Conservation (phyloP, 2,329 filamentous ascomycete genomes). For the Hirsutella rhossiliensis region DNA sequence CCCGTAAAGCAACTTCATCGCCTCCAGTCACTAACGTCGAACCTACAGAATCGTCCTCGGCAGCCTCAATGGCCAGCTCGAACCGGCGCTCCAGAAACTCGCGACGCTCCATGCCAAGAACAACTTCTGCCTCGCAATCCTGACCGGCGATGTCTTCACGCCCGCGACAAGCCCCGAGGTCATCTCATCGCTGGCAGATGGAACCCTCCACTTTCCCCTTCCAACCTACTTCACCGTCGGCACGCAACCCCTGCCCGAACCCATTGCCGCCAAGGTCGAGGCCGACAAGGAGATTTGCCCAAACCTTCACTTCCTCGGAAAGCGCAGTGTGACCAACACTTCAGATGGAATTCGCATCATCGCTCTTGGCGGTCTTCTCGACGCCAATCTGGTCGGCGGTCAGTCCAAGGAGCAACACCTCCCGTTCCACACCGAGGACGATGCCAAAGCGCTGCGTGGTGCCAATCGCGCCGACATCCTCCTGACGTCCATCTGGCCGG, state of each 20-base stretch:
- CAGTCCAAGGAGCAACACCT: conserved; percentile 60
- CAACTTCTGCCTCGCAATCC: conserved; percentile 71
- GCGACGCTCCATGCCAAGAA: conserved; percentile 75
- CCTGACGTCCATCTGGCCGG: conserved; percentile 78
- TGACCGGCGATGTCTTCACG: conserved; percentile 74
- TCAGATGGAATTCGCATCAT: conserved; percentile 81
- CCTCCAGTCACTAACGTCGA: neutral
- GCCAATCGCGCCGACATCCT: conserved; percentile 76
- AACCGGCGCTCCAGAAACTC: conserved; percentile 67
- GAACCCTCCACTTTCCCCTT: conserved; percentile 62
- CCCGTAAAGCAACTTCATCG: neutral
- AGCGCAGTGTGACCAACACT: conserved; percentile 78
- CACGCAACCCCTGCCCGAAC: conserved; percentile 54
- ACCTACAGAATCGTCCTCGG: conserved; percentile 63
- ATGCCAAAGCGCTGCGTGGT: conserved; percentile 63
- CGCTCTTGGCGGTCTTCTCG: conserved; percentile 65
- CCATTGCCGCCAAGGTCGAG: conserved; percentile 62
- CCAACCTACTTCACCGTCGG: conserved; percentile 88
- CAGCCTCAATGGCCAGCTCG: conserved; percentile 67
- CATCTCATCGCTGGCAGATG: conserved; percentile 54
- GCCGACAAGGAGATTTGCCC: conserved; percentile 65
- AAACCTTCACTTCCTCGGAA: conserved; percentile 86
- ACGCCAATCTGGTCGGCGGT: conserved; percentile 46
- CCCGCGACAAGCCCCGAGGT: conserved; percentile 43
- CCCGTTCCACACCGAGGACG: conserved; percentile 66